Base-by-base conservation (phyloP, 2,329 filamentous ascomycete genomes). In the Hypoxylon sp. region DNA sequence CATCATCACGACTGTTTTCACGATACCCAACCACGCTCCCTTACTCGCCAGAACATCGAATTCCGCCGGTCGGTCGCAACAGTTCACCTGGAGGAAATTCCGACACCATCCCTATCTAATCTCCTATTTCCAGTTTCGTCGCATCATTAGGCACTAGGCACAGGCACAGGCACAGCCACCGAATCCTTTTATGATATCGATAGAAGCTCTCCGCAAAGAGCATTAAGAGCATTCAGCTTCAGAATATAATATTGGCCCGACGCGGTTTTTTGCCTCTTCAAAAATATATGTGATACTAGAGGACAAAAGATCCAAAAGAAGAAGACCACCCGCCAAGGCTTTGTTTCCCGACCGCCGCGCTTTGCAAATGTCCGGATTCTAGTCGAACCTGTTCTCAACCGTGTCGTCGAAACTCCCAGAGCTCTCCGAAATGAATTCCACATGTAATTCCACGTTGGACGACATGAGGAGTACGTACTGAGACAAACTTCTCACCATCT, bases 391-490 rank as follows among this genome's bases (percentile, higher is more conserved):
- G n/a, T n/a, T n/a, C n/a, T n/a, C n/a, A n/a, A n/a, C n/a, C n/a
- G n/a, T n/a, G n/a, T n/a, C n/a, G n/a, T n/a, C n/a, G n/a, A n/a
- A n/a, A n/a, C n/a, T n/a, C n/a, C n/a, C n/a, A n/a, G n/a, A 6
- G 2, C 55, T 68, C 73, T 44, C 70, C 73, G n/a, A 70, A 70
- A 67, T 71, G 63, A 76, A 75, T 68, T 66, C 71, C 68, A 76
- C 73, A 70, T 76, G 74, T 52, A 76, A 76, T 68, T 74, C 74
- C 37, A 76, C 74, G 43, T 55, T 76, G 71, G 74, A 76, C 71
- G 72, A 75, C 10, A 65, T 75, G 71, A 69, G 70, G 62, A 75
- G 74, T 76, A 73, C 48, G 74, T 75, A 63, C 52, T 53, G 47
- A 61, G 43, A 67, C 22, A 70, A 66, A 52, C 67, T 59, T 68